A percentile compares a stretch with the other conserved stretches of the same genome.
Conservation (phyloP, 2,329 filamentous ascomycete genomes). For the Aspergillus fructus region DNA sequence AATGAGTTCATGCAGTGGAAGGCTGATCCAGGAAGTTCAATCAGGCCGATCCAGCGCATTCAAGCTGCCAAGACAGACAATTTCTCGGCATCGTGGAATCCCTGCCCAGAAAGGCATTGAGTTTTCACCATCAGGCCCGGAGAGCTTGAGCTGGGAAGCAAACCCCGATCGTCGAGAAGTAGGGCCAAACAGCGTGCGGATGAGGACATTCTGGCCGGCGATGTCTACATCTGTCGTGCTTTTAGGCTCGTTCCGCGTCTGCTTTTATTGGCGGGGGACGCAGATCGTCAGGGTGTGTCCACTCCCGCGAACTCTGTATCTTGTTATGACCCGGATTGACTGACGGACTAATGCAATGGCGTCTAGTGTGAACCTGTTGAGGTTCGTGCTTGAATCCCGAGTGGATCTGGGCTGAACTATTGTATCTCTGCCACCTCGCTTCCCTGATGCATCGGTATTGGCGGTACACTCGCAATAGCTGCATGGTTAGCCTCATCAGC, state of each 20-base stretch:
- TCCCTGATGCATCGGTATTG: too few species aligned
- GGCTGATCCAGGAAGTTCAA: too few species aligned
- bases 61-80: too few species aligned
- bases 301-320: background rate
- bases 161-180: too few species aligned
- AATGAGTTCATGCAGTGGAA: too few species aligned
- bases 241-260: background rate
- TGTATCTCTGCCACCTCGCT: background rate
- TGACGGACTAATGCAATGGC: background rate
- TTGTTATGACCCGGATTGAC: too few species aligned
- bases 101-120: too few species aligned
- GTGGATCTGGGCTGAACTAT: background rate
- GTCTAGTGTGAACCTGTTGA: background rate
- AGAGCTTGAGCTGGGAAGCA: too few species aligned
- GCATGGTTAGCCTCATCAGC: background rate
- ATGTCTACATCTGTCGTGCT: slow-evolving; percentile 3
- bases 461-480: background rate
- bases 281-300: slow-evolving; percentile 1
- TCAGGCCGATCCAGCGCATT: too few species aligned
- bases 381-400: background rate
- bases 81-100: too few species aligned
- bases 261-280: background rate
- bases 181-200: background rate
- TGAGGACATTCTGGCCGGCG: background rate
- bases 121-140: too few species aligned